Evolutionary conservation across 148 eudicot genomes (phyloP).

Genomic region (Rhododendron ferrugineum): DNA sequence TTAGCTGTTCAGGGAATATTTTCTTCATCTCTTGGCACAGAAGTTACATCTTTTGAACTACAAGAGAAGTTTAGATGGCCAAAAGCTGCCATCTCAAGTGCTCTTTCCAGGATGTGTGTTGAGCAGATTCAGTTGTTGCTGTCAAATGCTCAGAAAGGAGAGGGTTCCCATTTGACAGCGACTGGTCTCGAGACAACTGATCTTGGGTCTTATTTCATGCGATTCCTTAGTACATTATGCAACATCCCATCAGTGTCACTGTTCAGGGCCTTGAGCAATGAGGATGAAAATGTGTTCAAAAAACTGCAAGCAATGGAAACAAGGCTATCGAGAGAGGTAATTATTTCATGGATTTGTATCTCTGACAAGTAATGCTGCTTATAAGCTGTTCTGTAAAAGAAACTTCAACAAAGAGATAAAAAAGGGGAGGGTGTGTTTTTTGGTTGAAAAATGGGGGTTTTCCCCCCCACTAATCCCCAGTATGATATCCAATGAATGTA

Average conservation of each 20-base stretch:
- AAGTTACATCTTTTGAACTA: slow-evolving; percentile 92
- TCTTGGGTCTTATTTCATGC: slow-evolving; percentile 84
- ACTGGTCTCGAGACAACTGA: slow-evolving; percentile 73
- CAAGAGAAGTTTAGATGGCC: slow-evolving; percentile 94
- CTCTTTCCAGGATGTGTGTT: slow-evolving; percentile 75
- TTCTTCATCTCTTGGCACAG: slow-evolving; percentile 90
- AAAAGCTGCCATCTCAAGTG: slow-evolving; percentile 67
- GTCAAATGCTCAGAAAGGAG: slow-evolving; percentile 76
- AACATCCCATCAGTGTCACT: slow-evolving; percentile 92
- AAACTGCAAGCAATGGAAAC: slow-evolving; percentile 70
- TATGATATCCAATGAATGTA: background rate
- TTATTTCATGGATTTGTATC: background rate
- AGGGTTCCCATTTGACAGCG: slow-evolving; percentile 45
- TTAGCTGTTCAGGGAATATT: slow-evolving; percentile 94
- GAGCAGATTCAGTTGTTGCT: slow-evolving; percentile 86
- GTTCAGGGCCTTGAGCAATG: slow-evolving; percentile 60
- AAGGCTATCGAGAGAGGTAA: slow-evolving; percentile 74
- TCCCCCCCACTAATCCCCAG: background rate
- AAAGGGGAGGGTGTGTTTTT: background rate
- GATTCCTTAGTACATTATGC: slow-evolving; percentile 65
- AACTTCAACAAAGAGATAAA: background rate
- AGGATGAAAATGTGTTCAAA: slow-evolving; percentile 78
- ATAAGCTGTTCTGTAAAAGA: background rate
- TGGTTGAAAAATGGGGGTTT: background rate
- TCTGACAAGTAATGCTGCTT: background rate